phyloP scores from a whole-genome alignment of 352 stramenopile genomes.

The Globisporangium radiosum region DNA sequence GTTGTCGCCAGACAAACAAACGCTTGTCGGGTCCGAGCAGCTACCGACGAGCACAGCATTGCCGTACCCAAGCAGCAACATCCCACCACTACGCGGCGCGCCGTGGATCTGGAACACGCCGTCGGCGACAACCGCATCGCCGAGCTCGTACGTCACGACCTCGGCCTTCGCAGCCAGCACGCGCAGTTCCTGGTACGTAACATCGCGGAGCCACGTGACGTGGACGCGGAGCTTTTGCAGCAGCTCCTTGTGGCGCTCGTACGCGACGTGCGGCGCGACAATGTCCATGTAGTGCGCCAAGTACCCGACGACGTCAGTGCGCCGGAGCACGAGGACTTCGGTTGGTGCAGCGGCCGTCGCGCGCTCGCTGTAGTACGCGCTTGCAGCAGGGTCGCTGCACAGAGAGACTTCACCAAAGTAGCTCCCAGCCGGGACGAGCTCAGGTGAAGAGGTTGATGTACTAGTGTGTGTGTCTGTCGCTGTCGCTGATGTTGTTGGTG shows the following conservation, averaged over 20 bases:
- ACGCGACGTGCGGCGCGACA: constrained; percentile 44
- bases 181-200: constrained; percentile 54
- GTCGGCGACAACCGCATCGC: constrained; percentile 40
- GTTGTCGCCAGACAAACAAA: too few species aligned
- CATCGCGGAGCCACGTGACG: constrained; percentile 31
- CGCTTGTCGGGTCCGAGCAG: constrained; percentile 7
- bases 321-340: constrained; percentile 40
- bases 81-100: constrained; percentile 18
- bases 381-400: constrained; percentile 1
- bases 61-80: constrained; percentile 30
- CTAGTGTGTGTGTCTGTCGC: not conserved
- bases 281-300: constrained; percentile 65
- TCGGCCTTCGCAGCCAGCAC: constrained; percentile 38
- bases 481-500: not conserved
- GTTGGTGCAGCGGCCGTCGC: constrained; percentile 28
- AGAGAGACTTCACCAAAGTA: constrained; percentile 64
- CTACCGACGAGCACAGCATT: too few species aligned
- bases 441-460: constrained; percentile 12
- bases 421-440: constrained; percentile 33
- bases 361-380: constrained; percentile 44
- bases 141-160: constrained; percentile 26
- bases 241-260: constrained; percentile 45
- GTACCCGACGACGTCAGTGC: constrained; percentile 52
- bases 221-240: constrained; percentile 32
- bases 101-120: constrained; percentile 19